Base-by-base conservation (phyloP, 2,329 filamentous ascomycete genomes). In the Pyrenochaeta sp. region DNA sequence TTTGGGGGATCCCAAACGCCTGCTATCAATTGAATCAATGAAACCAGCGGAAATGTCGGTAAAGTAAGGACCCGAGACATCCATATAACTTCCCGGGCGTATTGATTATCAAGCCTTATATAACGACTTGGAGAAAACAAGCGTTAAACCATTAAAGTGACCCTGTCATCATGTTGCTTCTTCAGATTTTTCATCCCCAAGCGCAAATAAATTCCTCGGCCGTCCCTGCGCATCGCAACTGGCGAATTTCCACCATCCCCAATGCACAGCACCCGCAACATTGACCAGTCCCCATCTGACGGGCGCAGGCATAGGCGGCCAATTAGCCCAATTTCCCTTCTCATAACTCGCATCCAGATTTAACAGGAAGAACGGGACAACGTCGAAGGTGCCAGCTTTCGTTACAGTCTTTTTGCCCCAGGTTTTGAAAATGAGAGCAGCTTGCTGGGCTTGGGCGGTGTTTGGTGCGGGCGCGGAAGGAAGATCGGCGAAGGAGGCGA, bases 341-440 rank as follows among this genome's bases (percentile, higher is more conserved):
- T 90, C 88, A 58, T 78, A 81, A 2, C 83, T 86, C 42, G 79
- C 75, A 71, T 90, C 88, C 24, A 88, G 75, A 68, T 90, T 90
- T 62, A 88, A 73, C 54, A 90, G 70, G 77, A 90, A 88, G 66
- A 90, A 89, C 1, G 87, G 86, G 15, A 90, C 83, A 0, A 87
- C 86, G 58, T 89, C 86, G 19, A 82, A 78, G 37, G 82, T 79
- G 28, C 85, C 85, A 0, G 85, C 86, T 76, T 88, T 88, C 47
- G 80, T 84, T n/a, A 89, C 84, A 1, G 86, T 88, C 71, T 80
- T 84, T 80, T 88, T 88, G 57, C 86, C 86, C 86, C 86, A 88
- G 1, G 79, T 73, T 78, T 86, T 86, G 78, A 89, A 88, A 1
- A 82, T 81, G 6, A 79, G 69, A 2, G 78, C 71, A 0, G 86